Evolutionary conservation across 768 basidiomycete species (phyloP).

Genomic region (Rhodotorula sphaerocarpa): DNA sequence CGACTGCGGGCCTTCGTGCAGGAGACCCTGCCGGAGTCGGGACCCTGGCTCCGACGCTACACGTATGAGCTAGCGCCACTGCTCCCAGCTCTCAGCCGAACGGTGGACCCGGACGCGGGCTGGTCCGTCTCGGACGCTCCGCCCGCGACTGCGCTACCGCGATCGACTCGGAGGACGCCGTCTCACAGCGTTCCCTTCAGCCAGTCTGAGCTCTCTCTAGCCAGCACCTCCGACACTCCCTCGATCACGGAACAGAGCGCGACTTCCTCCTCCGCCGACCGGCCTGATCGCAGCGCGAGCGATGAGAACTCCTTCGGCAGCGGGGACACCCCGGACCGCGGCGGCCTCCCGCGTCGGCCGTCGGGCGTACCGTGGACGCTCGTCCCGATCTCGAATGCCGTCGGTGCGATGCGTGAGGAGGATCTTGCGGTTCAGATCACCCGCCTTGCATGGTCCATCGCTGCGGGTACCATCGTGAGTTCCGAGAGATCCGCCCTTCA

Average conservation of each 20-base stretch:
- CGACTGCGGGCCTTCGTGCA: conserved; percentile 32
- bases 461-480: conserved; percentile 33
- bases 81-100: conserved; percentile 4
- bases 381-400: conserved; percentile 28
- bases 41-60: conserved; percentile 39
- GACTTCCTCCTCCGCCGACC: too few species aligned
- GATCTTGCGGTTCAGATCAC: conserved; percentile 37
- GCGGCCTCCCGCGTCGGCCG: too few species aligned
- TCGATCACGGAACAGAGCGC: too few species aligned
- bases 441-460: conserved; percentile 36
- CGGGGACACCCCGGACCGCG: too few species aligned
- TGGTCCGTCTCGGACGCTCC: conserved; percentile 37
- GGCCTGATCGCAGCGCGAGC: too few species aligned
- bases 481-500: too few species aligned
- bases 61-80: conserved; percentile 36
- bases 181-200: too few species aligned
- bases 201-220: too few species aligned
- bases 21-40: conserved; percentile 3
- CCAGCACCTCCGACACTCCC: too few species aligned
- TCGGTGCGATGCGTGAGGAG: conserved; percentile 29
- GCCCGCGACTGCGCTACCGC: too few species aligned
- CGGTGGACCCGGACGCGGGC: conserved; percentile 23
- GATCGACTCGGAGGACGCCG: background rate
- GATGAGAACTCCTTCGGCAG: too few species aligned
- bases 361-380: background rate